A percentile compares a stretch with the other conserved stretches of the same genome.
These are phyloP conservation scores for Colletotrichum shisoi DNA, from an alignment of 2,329 filamentous ascomycete species.

Conservation along the genomic window DNA sequence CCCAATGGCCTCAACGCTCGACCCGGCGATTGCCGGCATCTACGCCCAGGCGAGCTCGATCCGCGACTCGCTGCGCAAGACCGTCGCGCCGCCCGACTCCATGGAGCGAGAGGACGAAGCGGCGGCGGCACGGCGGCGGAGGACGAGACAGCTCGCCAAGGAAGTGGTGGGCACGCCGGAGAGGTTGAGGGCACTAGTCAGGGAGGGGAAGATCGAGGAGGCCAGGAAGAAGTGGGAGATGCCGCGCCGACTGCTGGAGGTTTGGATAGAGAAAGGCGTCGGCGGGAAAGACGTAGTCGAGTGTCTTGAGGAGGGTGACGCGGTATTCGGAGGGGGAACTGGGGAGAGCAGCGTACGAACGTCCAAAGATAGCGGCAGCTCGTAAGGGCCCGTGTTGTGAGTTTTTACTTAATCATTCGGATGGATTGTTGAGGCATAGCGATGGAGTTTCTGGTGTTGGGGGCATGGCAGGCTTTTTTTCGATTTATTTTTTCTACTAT, in stretches of 20 bases:
- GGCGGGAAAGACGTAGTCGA: slow-evolving; percentile 64
- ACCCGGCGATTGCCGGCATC: slow-evolving; percentile 77
- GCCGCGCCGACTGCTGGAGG: slow-evolving; percentile 59
- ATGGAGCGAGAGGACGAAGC: slow-evolving; percentile 49
- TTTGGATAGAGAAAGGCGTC: slow-evolving; percentile 63
- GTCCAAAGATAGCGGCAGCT: slow-evolving; percentile 39
- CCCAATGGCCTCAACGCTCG: slow-evolving; percentile 75
- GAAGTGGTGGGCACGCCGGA: slow-evolving; percentile 70
- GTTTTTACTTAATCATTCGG: background rate
- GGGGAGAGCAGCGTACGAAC: slow-evolving; percentile 31
- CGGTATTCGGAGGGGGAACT: slow-evolving; percentile 50
- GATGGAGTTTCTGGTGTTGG: slow-evolving; percentile 29
- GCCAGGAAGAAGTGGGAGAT: slow-evolving; percentile 66
- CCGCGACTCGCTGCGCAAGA: slow-evolving; percentile 59
- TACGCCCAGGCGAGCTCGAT: slow-evolving; percentile 68
- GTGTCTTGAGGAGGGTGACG: slow-evolving; percentile 64
- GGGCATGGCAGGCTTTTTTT: background rate
- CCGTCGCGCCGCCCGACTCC: slow-evolving; percentile 57
- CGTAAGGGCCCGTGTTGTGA: slow-evolving; percentile 1
- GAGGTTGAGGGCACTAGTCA: slow-evolving; percentile 65
- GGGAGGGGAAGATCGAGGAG: slow-evolving; percentile 66
- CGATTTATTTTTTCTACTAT: too few relatives aligned
- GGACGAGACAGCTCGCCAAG: slow-evolving; percentile 64
- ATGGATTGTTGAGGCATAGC: slow-evolving; percentile 20
- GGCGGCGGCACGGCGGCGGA: slow-evolving; percentile 48